phyloP scores from a whole-genome alignment of 768 basidiomycete genomes.

The Trichaptum fuscoviolaceum region DNA sequence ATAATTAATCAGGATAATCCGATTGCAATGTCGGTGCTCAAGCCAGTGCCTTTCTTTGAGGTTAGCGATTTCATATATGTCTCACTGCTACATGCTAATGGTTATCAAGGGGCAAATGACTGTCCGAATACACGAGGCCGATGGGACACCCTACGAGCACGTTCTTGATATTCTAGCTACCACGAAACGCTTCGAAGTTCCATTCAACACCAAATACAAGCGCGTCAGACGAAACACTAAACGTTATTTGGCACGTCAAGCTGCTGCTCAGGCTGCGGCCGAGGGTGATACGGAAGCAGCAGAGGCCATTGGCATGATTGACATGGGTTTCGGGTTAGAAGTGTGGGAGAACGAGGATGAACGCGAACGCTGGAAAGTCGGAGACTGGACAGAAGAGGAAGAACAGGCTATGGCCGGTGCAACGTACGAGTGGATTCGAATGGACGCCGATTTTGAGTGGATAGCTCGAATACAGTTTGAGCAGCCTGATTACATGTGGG shows the following conservation, averaged over 20 bases:
- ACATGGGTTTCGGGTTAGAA: slow-evolving; percentile 89
- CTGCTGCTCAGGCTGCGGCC: slow-evolving; percentile 87
- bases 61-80: slow-evolving; percentile 31
- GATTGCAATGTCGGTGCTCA: slow-evolving; percentile 57
- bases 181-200: slow-evolving; percentile 95
- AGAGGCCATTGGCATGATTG: slow-evolving; percentile 89
- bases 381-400: slow-evolving; percentile 97
- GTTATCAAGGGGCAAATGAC: slow-evolving; percentile 90
- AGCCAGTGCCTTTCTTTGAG: slow-evolving; percentile 89
- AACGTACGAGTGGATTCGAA: slow-evolving; percentile 98
- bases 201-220: slow-evolving; percentile 98
- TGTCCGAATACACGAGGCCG: slow-evolving; percentile 97
- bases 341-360: slow-evolving; percentile 96
- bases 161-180: slow-evolving; percentile 84
- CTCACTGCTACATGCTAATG: slow-evolving; percentile 3
- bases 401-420: slow-evolving; percentile 91
- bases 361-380: slow-evolving; percentile 92
- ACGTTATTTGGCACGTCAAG: slow-evolving; percentile 90
- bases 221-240: slow-evolving; percentile 94
- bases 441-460: slow-evolving; percentile 99
- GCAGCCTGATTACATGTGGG: slow-evolving; percentile 99
- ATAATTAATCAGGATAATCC: slow-evolving; percentile 61
- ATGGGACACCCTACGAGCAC: slow-evolving; percentile 98
- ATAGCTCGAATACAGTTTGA: slow-evolving; percentile 89
- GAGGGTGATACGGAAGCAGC: slow-evolving; percentile 90